Percentiles rank a stretch among this genome's conserved stretches.
Conservation (phyloP, 495 filamentous ascomycete genomes). For the Lepidopterella palustris region DNA sequence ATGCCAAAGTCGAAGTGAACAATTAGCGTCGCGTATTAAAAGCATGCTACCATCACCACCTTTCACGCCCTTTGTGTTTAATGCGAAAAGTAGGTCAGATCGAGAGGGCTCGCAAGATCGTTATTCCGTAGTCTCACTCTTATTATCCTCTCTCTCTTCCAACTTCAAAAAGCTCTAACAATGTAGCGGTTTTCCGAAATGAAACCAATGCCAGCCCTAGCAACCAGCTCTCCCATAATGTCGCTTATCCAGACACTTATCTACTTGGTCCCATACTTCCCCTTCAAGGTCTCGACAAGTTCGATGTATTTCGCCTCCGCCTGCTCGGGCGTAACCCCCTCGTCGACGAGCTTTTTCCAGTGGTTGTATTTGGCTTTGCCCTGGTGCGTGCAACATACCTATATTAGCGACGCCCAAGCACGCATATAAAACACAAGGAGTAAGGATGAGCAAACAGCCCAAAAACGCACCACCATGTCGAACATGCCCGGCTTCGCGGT, state of each 20-base stretch:
- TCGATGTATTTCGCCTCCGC: constrained; percentile 73
- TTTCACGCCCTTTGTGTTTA: no score
- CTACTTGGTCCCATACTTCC: constrained; percentile 46
- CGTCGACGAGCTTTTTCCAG: constrained; percentile 59
- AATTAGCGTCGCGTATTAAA: no score
- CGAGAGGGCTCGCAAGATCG: no score
- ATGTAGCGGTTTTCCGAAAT: no score
- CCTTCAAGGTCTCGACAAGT: constrained; percentile 62
- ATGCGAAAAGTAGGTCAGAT: no score
- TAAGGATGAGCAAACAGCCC: not conserved
- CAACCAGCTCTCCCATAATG: not conserved
- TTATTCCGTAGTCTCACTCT: no score
- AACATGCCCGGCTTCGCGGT: constrained; percentile 46
- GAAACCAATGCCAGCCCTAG: no score
- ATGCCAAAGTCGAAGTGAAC: no score
- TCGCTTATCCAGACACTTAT: not conserved
- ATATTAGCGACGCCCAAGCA: not conserved
- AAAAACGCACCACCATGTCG: constrained; percentile 45
- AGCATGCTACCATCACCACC: no score
- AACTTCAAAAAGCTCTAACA: no score
- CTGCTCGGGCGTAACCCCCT: constrained; percentile 50
- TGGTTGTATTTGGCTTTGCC: constrained; percentile 71
- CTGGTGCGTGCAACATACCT: constrained; percentile 39
- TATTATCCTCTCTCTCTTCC: no score
- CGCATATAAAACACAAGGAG: not conserved